These are phyloP conservation scores for Nannizziopsis arthrosporioides DNA, from an alignment of 2,329 filamentous ascomycete species.

Conservation along the genomic window DNA sequence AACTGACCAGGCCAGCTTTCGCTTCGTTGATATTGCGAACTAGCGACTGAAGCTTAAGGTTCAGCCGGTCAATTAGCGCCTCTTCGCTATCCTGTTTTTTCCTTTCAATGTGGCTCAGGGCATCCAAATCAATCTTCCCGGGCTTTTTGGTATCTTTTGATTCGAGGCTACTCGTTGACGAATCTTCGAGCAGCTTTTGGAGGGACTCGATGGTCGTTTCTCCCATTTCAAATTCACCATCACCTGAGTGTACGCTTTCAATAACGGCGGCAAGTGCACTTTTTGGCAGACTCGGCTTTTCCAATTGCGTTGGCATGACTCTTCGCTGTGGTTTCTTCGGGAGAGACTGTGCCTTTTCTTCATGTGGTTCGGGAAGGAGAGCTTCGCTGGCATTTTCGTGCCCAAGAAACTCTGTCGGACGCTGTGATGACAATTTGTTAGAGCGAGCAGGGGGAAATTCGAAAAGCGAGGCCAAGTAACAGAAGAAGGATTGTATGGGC, in stretches of 20 bases:
- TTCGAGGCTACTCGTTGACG: slow-evolving; percentile 19
- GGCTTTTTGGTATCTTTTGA: slow-evolving; percentile 14
- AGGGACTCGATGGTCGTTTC: slow-evolving; percentile 38
- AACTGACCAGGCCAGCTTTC: slow-evolving; percentile 28
- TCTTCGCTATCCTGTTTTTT: slow-evolving; percentile 15
- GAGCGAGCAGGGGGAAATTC: too few relatives aligned
- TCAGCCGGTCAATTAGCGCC: slow-evolving; percentile 28
- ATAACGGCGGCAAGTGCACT: slow-evolving; percentile 34
- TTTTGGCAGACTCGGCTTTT: slow-evolving; percentile 31
- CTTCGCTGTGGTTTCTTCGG: slow-evolving; percentile 13
- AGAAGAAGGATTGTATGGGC: too few relatives aligned
- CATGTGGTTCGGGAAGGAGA: not conserved
- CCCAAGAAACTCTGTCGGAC: too few relatives aligned
- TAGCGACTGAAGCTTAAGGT: slow-evolving; percentile 31
- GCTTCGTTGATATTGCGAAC: slow-evolving; percentile 32
- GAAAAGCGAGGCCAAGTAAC: too few relatives aligned
- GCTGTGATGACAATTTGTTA: too few relatives aligned
- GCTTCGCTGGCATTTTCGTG: too few relatives aligned
- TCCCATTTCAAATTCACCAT: slow-evolving; percentile 29
- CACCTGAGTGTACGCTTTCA: slow-evolving; percentile 30
- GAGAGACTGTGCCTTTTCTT: not conserved
- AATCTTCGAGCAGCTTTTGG: slow-evolving; percentile 30
- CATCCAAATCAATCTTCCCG: not conserved
- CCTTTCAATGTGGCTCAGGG: not conserved
- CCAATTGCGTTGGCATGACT: slow-evolving; percentile 18